Conservation (phyloP, 495 filamentous ascomycete genomes). For the Parathielavia hyrcaniae region DNA sequence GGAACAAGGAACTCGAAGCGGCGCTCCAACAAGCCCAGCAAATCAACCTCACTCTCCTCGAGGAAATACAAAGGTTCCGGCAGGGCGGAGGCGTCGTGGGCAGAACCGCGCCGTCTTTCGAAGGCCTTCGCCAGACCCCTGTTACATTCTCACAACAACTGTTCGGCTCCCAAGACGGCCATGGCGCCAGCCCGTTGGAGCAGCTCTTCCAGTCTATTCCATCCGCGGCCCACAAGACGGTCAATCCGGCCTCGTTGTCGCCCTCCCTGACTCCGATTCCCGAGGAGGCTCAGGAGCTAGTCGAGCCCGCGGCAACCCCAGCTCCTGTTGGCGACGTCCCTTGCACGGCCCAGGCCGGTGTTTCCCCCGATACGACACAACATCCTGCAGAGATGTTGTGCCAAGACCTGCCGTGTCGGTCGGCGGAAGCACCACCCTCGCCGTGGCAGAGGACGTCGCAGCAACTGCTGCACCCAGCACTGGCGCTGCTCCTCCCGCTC, state of each 20-base stretch:
- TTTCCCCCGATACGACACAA: slow-evolving; percentile 92
- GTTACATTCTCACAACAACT: slow-evolving; percentile 49
- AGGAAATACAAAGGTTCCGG: slow-evolving; percentile 58
- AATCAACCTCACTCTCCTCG: slow-evolving; percentile 57
- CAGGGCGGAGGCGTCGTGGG: slow-evolving; percentile 46
- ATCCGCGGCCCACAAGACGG: slow-evolving; percentile 35
- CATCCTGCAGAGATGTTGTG: slow-evolving; percentile 99
- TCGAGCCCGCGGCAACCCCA: slow-evolving; percentile 20
- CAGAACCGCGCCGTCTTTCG: slow-evolving; percentile 20
- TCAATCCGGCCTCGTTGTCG: slow-evolving; percentile 52
- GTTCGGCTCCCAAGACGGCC: slow-evolving; percentile 42
- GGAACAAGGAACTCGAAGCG: slow-evolving; percentile 65
- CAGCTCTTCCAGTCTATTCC: slow-evolving; percentile 35
- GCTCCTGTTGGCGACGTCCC: slow-evolving; percentile 25
- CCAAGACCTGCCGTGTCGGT: slow-evolving; percentile 98
- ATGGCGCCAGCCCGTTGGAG: slow-evolving; percentile 29
- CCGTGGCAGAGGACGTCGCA: slow-evolving; percentile 54
- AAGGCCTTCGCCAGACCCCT: slow-evolving; percentile 40
- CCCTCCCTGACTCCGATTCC: slow-evolving; percentile 44
- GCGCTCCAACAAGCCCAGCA: slow-evolving; percentile 58
- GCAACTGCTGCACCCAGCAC: slow-evolving; percentile 49
- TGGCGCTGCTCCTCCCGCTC: slow-evolving; percentile 53
- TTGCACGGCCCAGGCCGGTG: slow-evolving; percentile 37
- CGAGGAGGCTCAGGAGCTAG: slow-evolving; percentile 30
- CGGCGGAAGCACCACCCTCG: slow-evolving; percentile 50